phyloP scores from a whole-genome alignment of 306 rosid species.

The Luffa aegyptiaca region DNA sequence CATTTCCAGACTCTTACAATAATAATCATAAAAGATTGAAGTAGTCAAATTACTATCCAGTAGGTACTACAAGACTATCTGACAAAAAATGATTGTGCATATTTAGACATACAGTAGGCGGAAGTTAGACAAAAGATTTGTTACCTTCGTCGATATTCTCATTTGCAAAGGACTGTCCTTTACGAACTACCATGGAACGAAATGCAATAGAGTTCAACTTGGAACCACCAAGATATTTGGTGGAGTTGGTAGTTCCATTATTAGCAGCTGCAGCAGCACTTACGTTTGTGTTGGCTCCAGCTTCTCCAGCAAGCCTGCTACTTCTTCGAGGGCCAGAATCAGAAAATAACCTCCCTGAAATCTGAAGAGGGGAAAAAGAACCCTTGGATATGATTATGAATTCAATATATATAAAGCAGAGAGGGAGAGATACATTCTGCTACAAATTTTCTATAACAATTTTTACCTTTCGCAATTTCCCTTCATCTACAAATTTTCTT shows the following conservation, averaged over 20 bases:
- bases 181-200: constrained; percentile 59
- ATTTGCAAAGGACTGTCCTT: constrained; percentile 75
- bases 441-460: not conserved
- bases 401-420: not conserved
- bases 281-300: constrained; percentile 47
- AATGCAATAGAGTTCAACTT: constrained; percentile 64
- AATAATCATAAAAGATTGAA: not conserved
- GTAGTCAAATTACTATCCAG: not conserved
- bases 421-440: not conserved
- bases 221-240: constrained; percentile 77
- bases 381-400: not conserved
- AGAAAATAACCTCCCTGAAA: constrained; percentile 85
- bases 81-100: not conserved
- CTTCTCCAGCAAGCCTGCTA: constrained; percentile 68
- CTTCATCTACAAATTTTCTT: constrained; percentile 93
- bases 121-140: not conserved
- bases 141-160: constrained; percentile 86
- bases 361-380: constrained; percentile 24
- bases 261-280: constrained; percentile 45
- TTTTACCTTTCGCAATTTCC: constrained; percentile 84
- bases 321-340: constrained; percentile 96
- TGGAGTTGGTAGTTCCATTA: constrained; percentile 68
- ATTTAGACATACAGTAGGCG: not conserved
- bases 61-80: not conserved
- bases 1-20: not conserved